phyloP scores from a whole-genome alignment of 1,284 basidiomycete species.

The Melampsora americana region DNA sequence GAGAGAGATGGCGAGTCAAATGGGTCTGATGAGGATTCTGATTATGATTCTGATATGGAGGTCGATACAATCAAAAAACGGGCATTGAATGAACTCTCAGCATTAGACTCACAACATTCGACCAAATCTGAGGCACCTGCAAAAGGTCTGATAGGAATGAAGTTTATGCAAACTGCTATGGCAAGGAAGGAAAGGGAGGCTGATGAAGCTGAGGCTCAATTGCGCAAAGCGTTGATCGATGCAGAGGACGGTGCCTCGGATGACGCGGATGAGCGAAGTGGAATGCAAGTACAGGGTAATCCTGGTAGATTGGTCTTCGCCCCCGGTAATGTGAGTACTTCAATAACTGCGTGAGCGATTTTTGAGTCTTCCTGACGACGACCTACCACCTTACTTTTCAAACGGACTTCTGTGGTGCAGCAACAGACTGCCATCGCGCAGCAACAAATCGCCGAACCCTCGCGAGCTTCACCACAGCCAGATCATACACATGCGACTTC shows the following conservation, averaged over 20 bases:
- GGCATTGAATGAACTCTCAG: conserved; percentile 40
- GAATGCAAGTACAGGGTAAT: conserved; percentile 35
- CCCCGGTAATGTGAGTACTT: conserved; percentile 27
- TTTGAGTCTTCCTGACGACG: not conserved
- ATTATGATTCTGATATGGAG: conserved; percentile 44
- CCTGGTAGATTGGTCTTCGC: conserved; percentile 39
- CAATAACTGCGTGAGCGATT: not conserved
- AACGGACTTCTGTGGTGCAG: not conserved
- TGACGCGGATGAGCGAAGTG: conserved; percentile 44
- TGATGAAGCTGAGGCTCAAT: conserved; percentile 48
- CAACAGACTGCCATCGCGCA: not conserved
- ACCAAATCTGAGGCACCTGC: not conserved
- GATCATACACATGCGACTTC: not conserved
- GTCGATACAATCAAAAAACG: conserved; percentile 19
- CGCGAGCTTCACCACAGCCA: not conserved
- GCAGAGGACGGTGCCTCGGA: conserved; percentile 44
- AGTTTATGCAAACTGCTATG: conserved; percentile 54
- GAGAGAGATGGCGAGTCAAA: conserved; percentile 45
- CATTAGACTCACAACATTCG: conserved; percentile 52
- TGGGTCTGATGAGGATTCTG: conserved; percentile 38
- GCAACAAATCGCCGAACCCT: not conserved
- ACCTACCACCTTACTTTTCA: not conserved
- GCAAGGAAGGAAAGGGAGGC: conserved; percentile 48
- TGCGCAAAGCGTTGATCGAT: conserved; percentile 45
- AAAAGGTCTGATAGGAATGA: conserved; percentile 50